Conservation (phyloP, 2,329 filamentous ascomycete genomes). For the Stromatinia cepivora region DNA sequence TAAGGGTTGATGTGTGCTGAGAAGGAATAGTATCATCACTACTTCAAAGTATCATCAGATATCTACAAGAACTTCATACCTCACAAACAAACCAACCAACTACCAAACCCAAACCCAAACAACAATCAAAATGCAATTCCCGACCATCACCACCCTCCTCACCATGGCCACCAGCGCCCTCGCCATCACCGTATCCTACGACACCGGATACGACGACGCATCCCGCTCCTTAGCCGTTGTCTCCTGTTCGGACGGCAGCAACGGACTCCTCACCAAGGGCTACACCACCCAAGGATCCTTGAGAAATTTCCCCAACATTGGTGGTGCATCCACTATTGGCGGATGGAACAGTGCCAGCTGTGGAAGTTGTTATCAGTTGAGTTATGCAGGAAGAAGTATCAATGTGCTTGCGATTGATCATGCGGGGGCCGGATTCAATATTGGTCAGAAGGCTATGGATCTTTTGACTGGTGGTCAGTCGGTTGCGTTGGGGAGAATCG, state of each 20-base stretch:
- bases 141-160: slow-evolving; percentile 43
- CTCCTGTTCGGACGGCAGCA: slow-evolving; percentile 66
- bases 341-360: slow-evolving; percentile 58
- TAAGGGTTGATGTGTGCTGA: neutral
- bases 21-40: neutral
- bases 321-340: slow-evolving; percentile 52
- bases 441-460: slow-evolving; percentile 58
- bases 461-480: slow-evolving; percentile 54
- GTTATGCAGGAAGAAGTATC: slow-evolving; percentile 53
- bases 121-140: slow-evolving; percentile 47
- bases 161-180: slow-evolving; percentile 44
- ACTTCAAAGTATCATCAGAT: neutral
- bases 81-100: neutral
- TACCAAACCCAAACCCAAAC: neutral
- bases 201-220: slow-evolving; percentile 66
- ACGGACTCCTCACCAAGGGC: slow-evolving; percentile 61
- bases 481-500: slow-evolving; percentile 51
- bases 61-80: neutral
- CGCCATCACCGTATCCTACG: slow-evolving; percentile 62
- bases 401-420: slow-evolving; percentile 59
- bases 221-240: slow-evolving; percentile 56
- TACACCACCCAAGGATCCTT: slow-evolving; percentile 54
- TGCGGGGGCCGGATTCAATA: slow-evolving; percentile 53
- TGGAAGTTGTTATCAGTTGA: slow-evolving; percentile 59
- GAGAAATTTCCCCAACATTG: slow-evolving; percentile 55